Conservation (phyloP, 179 eudicot species). For the Patellifolia procumbens region DNA sequence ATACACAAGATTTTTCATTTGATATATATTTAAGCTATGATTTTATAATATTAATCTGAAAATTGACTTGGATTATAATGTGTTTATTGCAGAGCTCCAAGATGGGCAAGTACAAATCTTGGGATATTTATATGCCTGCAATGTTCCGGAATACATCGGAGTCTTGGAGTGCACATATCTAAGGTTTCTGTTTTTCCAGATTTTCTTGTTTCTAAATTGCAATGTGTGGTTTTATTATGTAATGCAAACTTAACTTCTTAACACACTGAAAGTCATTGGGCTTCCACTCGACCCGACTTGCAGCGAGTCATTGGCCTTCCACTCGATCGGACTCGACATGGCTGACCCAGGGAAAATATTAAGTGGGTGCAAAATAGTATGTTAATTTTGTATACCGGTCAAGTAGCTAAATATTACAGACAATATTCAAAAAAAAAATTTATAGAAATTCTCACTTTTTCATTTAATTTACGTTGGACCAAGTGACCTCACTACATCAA, state of each 20-base stretch:
- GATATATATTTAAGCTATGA: background rate
- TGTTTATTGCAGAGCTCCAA: constrained; percentile 58
- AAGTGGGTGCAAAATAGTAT: too few relatives aligned
- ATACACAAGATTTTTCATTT: background rate
- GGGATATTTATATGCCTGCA: constrained; percentile 79
- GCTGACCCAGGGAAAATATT: too few relatives aligned
- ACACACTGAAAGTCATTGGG: too few relatives aligned
- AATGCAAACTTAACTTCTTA: too few relatives aligned
- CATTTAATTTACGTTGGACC: too few relatives aligned
- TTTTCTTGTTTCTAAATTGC: background rate
- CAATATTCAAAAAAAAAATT: too few relatives aligned
- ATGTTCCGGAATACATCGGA: constrained; percentile 76
- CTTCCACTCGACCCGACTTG: too few relatives aligned
- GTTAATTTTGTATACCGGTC: too few relatives aligned
- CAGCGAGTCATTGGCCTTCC: background rate
- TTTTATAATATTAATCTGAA: background rate
- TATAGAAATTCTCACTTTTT: too few relatives aligned
- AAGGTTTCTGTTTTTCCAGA: constrained; percentile 39
- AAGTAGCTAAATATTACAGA: too few relatives aligned
- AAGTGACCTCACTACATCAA: too few relatives aligned
- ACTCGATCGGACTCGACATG: background rate
- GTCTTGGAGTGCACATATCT: constrained; percentile 88
- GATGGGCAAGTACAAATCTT: constrained; percentile 88
- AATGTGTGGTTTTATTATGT: background rate
- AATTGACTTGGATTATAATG: constrained; percentile 1